Evolutionary conservation across 345 rosid species (phyloP).

Genomic region (Citrus sp.): DNA sequence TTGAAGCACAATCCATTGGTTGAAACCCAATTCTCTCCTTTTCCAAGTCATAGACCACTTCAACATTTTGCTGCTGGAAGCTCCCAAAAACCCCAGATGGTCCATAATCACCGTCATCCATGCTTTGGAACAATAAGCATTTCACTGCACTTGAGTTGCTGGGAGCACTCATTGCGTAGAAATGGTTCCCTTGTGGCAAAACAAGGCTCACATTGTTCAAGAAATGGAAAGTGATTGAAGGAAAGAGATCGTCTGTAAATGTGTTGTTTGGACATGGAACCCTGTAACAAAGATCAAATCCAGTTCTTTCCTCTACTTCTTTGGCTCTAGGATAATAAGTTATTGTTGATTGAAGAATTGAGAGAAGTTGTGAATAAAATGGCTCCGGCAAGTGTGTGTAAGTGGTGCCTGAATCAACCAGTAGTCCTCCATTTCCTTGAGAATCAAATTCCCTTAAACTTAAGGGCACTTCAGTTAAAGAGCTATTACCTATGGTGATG

Average conservation of each 20-base stretch:
- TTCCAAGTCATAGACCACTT: conserved; percentile 77
- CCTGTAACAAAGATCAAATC: conserved; percentile 77
- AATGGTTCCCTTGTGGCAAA: conserved; percentile 55
- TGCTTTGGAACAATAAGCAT: conserved; percentile 64
- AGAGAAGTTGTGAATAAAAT: conserved; percentile 58
- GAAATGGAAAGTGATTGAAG: conserved; percentile 64
- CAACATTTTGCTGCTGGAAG: conserved; percentile 81
- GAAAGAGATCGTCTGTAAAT: conserved; percentile 31
- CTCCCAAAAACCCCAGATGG: conserved; percentile 81
- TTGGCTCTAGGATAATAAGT: conserved; percentile 59
- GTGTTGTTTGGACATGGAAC: conserved; percentile 61
- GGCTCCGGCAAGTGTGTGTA: conserved; percentile 79
- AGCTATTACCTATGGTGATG: conserved; percentile 45
- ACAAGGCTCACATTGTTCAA: conserved; percentile 64
- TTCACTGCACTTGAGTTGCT: conserved; percentile 58
- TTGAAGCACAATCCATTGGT: conserved; percentile 68
- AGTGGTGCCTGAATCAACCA: conserved; percentile 86
- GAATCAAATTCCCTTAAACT: conserved; percentile 65
- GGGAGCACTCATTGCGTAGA: conserved; percentile 78
- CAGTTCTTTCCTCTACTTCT: conserved; percentile 48
- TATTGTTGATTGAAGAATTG: conserved; percentile 38
- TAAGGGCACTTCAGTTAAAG: conserved; percentile 38
- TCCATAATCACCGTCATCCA: conserved; percentile 69
- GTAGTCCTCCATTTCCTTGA: conserved; percentile 73
- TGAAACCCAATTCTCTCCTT: conserved; percentile 75